Conservation (phyloP, 495 filamentous ascomycete species). For the Cryomyces minteri region DNA sequence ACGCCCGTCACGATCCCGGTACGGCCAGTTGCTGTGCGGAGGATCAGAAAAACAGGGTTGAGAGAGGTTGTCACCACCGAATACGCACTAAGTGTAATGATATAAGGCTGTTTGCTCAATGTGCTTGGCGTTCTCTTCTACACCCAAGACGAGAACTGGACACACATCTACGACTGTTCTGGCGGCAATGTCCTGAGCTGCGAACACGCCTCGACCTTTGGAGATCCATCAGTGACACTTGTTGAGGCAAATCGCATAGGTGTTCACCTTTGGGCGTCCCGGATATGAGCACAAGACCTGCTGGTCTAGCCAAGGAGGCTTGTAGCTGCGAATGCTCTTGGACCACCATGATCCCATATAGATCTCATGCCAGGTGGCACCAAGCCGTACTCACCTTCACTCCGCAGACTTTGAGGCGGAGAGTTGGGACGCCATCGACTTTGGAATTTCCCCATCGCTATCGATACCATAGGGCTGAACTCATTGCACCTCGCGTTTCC, state of each 20-base stretch:
- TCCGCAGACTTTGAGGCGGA: too few relatives aligned
- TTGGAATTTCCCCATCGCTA: too few relatives aligned
- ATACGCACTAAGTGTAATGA: slow-evolving; percentile 36
- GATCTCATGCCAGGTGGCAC: too few relatives aligned
- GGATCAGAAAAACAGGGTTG: background rate
- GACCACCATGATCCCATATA: too few relatives aligned
- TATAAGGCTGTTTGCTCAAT: slow-evolving; percentile 29
- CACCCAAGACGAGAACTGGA: slow-evolving; percentile 31
- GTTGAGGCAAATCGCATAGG: background rate
- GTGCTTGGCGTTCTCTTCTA: slow-evolving; percentile 26
- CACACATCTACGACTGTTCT: slow-evolving; percentile 31
- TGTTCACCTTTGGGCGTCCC: slow-evolving; percentile 15
- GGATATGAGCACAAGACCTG: slow-evolving; percentile 7
- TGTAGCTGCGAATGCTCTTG: too few relatives aligned
- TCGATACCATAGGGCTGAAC: too few relatives aligned
- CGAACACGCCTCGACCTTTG: slow-evolving; percentile 34
- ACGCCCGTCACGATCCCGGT: slow-evolving; percentile 3
- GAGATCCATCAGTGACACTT: too few relatives aligned
- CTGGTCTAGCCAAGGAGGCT: background rate
- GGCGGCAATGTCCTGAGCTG: slow-evolving; percentile 23
- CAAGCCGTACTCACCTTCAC: too few relatives aligned
- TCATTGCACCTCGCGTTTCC: too few relatives aligned
- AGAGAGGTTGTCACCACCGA: background rate
- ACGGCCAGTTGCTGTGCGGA: slow-evolving; percentile 22
- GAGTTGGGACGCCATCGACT: too few relatives aligned